Conservation (phyloP, 441 rosid genomes). For the Pelargonium australe region DNA sequence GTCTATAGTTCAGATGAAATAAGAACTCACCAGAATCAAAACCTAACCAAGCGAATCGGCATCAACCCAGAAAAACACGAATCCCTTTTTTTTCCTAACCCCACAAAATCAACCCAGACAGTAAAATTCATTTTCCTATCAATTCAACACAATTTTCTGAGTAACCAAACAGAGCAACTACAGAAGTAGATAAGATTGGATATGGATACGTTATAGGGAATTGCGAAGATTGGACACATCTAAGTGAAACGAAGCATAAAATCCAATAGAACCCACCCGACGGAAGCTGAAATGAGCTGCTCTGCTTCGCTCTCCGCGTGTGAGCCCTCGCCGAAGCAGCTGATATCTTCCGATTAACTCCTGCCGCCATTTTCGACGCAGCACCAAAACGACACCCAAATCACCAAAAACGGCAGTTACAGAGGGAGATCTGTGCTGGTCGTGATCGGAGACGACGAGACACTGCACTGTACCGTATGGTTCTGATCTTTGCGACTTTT, state of each 20-base stretch:
- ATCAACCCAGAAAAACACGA: too few species aligned
- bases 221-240: background rate
- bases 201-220: background rate
- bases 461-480: too few species aligned
- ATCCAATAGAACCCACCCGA: conserved; percentile 26
- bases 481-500: too few species aligned
- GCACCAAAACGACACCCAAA: too few species aligned
- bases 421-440: too few species aligned
- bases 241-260: background rate
- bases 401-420: too few species aligned
- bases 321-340: background rate
- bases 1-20: too few species aligned
- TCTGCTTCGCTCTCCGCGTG: conserved; percentile 29
- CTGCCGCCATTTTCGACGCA: too few species aligned
- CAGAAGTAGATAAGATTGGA: too few species aligned
- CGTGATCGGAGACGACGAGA: too few species aligned
- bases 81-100: background rate
- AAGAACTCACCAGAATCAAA: background rate
- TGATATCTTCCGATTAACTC: background rate
- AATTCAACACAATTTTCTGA: background rate
- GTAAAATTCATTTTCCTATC: background rate
- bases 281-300: conserved; percentile 29
- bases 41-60: background rate
- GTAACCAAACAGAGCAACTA: too few species aligned
- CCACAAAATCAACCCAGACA: background rate